A percentile compares a stretch with the other conserved stretches of the same genome.
phyloP scores from a whole-genome alignment of 805 yeast species.

The Nakazawaea laoshanensis region DNA sequence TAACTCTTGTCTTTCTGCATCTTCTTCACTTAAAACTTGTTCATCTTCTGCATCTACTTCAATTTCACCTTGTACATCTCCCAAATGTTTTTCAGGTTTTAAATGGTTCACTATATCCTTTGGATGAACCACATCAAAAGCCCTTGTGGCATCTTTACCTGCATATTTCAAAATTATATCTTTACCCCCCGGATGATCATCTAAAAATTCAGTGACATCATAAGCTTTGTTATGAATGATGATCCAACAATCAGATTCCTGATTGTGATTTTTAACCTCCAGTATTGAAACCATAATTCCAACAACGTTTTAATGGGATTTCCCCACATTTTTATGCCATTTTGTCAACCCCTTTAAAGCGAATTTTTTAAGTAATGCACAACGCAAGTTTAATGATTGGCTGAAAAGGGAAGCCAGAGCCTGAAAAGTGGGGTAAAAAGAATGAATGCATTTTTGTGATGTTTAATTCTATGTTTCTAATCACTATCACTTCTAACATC shows the following conservation, averaged over 20 bases:
- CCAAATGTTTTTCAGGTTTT: conserved; percentile 9
- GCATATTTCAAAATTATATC: conserved; percentile 34
- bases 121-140: conserved; percentile 12
- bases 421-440: too few relatives aligned
- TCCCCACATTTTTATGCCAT: not conserved
- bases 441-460: too few relatives aligned
- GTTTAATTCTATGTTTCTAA: too few relatives aligned
- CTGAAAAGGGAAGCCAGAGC: too few relatives aligned
- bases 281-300: conserved; percentile 20
- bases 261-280: conserved; percentile 45
- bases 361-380: too few relatives aligned
- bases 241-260: conserved; percentile 71
- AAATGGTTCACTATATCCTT: conserved; percentile 11
- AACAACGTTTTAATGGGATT: not conserved
- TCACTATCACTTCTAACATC: conserved; percentile 83
- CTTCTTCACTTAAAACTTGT: conserved; percentile 16
- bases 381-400: too few relatives aligned
- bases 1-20: conserved; percentile 32
- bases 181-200: conserved; percentile 46
- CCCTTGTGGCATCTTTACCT: conserved; percentile 40
- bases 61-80: conserved; percentile 4
- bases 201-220: conserved; percentile 56
- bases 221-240: conserved; percentile 73
- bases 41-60: conserved; percentile 25
- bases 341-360: not conserved